Base-by-base conservation (phyloP, 495 filamentous ascomycete species). In the Daldinia grandis region DNA sequence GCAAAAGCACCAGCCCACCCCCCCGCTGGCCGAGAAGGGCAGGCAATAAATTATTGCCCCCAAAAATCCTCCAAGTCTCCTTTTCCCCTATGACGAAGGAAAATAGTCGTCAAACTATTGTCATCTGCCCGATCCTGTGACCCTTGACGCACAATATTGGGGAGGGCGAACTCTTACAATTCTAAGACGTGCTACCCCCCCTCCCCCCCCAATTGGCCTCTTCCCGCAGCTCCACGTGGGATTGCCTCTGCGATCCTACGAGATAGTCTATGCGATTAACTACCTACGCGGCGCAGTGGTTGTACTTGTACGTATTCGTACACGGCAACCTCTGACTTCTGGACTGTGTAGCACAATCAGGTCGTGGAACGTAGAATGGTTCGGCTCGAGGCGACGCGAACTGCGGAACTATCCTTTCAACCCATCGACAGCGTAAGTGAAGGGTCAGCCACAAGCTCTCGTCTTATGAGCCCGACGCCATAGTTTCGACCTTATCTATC, bases 41-140 rank as follows among this genome's bases (percentile, higher is more conserved):
- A 69, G 57, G 57, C 64, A n/a, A n/a, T n/a, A n/a, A n/a, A 65
- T 64, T 49, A 31, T 21, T 33, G 55, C 25, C 14, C 17, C 33
- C 42, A 37, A 44, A 33, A 68, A 73, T 73, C 70, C 65, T 73
- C 61, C 65, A 68, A 65, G 28, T 61, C 42, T 57, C 54, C 27
- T 30, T 50, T 60, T 42, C 65, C 25, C 38, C 51, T 37, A 62
- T 53, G 40, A 58, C 31, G 60, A 65, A 65, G 42, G 42, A 40
- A 62, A 65, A 30, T 61, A 57, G 63, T 54, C 49, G 28, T 54
- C 38, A 17, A 58, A 42, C 38, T 31, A 37, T 19, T 38, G 65
- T 73, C 70, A 73, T 73, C 64, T 69, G 70, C 35, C 17, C 51
- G 60, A 73, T 73, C 65, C 65, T 73, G 57, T 65, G 57, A 47